phyloP scores from a whole-genome alignment of 2,329 filamentous ascomycete species.

The Verticillium dahliae region DNA sequence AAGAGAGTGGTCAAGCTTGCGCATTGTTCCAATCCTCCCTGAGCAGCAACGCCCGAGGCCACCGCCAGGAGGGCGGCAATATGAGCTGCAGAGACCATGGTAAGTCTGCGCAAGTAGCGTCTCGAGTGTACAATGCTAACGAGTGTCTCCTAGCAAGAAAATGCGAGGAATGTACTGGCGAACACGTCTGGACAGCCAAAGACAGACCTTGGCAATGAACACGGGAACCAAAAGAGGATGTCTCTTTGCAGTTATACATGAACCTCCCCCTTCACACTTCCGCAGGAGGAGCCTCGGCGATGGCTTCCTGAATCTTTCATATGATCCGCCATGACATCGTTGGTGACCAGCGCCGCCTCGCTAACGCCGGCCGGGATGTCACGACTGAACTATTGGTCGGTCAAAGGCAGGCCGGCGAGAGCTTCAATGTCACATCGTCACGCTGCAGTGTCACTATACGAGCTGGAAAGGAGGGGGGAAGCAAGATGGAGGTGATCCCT shows the following conservation, averaged over 20 bases:
- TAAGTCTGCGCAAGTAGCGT: not conserved
- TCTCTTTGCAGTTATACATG: not conserved
- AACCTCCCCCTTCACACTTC: not conserved
- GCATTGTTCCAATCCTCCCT: constrained; percentile 10
- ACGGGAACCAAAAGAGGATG: not conserved
- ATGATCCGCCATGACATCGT: not conserved
- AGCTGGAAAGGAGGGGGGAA: not conserved
- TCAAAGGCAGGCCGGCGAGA: not conserved
- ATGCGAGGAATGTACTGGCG: not conserved
- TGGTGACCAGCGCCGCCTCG: not conserved
- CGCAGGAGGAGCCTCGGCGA: not conserved
- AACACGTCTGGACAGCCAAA: not conserved
- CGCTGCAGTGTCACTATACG: not conserved
- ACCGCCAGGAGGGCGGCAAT: constrained; percentile 12
- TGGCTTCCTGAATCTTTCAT: not conserved
- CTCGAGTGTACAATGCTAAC: not conserved
- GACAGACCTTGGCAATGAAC: not conserved
- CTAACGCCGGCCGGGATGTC: not conserved
- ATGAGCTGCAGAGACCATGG: not conserved
- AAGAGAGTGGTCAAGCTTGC: constrained; percentile 13
- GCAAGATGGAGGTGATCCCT: not conserved
- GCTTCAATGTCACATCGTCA: not conserved
- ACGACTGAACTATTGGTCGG: not conserved
- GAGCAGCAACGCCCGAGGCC: constrained; percentile 10
- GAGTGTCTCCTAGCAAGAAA: not conserved